Base-by-base conservation (phyloP, 805 yeast species). In the Schizosaccharomyces octosporus region DNA sequence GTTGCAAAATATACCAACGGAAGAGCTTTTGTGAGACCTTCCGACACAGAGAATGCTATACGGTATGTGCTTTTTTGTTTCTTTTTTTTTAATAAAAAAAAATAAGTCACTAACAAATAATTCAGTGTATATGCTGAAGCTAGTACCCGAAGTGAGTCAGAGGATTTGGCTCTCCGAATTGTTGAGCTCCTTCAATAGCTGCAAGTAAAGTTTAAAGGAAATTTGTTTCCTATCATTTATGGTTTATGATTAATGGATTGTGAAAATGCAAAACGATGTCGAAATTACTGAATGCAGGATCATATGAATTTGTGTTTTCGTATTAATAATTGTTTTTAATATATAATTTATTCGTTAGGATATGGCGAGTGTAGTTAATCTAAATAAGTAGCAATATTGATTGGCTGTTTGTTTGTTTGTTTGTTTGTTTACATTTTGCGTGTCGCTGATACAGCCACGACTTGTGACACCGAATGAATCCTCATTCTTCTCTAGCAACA, bases 31-130 rank as follows among this genome's bases (percentile, higher is more conserved):
- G 97, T 90, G 2, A 80, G 98, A 66, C 97, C 98, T 9, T 84
- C 95, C 63, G 98, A 98, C 15, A 93, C 98, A 0, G 98, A 93
- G 71, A 94, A 93, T 71, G 97, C 96, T 0, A 97, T 93, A 1
- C 80, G 98, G 57, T 51, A 51, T 6, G 57, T 51, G 1, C 2
- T 3, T 51, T 21, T 29, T 9, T 17, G 7, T 51, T 6, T 27
- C 27, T 3, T 27, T 27, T 27, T 27, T 27, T 27, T 2, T 27
- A 27, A 27, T 27, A 27, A 27, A 27, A 27, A 27, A 27, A 2
- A 27, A 27, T 2, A 2, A 27, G 2, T 27, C 27, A 7, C 57
- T 51, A 51, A 51, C 13, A 24, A n/a, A 9, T 11, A 45, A 19
- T 45, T 11, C 27, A 51, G 57, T 66, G 87, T 93, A 5, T 93